Conservation (phyloP, 306 rosid species). For the Vigna mungo region DNA sequence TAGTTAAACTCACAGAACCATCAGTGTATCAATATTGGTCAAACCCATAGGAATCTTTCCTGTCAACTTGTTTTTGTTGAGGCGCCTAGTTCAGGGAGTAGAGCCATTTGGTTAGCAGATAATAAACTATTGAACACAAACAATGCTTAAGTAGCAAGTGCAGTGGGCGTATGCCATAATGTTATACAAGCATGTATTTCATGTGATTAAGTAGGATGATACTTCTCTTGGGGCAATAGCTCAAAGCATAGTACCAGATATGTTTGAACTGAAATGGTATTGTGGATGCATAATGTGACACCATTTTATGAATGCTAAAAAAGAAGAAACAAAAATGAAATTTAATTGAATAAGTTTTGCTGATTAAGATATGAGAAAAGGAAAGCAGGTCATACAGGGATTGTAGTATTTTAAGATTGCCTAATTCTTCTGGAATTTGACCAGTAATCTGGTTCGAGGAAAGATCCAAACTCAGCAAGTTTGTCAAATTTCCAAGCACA, state of each 20-base stretch:
- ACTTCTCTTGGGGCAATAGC: not conserved
- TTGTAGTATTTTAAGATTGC: conserved; percentile 60
- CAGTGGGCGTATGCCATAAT: not conserved
- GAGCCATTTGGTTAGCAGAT: conserved; percentile 46
- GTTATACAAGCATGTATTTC: conserved; percentile 4
- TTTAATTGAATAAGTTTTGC: conserved; percentile 7
- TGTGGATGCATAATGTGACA: conserved; percentile 12
- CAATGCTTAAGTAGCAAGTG: conserved; percentile 10
- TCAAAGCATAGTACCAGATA: not conserved
- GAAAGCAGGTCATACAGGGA: conserved; percentile 68
- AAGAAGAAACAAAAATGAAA: conserved; percentile 27
- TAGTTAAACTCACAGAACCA: conserved; percentile 88
- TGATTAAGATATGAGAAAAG: conserved; percentile 47
- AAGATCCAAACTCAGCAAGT: conserved; percentile 73
- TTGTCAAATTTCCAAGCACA: conserved; percentile 67
- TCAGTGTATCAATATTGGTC: conserved; percentile 59
- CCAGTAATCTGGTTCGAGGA: conserved; percentile 59
- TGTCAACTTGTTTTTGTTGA: conserved; percentile 79
- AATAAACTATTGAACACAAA: conserved; percentile 18
- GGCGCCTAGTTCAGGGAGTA: conserved; percentile 74
- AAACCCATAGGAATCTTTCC: conserved; percentile 69
- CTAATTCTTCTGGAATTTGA: conserved; percentile 53
- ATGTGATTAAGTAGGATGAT: conserved; percentile 4
- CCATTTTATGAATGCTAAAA: conserved; percentile 17
- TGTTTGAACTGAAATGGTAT: not conserved